Conservation (phyloP, 352 stramenopile genomes). For the Pythium myriotylum region DNA sequence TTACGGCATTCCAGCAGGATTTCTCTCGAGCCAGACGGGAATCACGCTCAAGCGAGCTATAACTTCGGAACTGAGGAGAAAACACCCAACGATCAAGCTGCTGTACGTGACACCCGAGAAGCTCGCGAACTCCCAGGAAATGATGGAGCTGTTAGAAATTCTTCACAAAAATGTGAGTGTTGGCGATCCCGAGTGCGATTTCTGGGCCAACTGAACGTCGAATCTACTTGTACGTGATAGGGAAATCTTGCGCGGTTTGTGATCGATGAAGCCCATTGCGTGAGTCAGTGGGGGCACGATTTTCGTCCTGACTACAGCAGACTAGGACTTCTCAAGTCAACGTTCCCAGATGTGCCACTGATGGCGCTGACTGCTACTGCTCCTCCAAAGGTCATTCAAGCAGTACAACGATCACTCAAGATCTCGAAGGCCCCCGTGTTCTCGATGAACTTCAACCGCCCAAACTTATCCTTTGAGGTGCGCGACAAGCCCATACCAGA, state of each 20-base stretch:
- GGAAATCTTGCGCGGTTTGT: constrained; percentile 92
- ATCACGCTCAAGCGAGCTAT: constrained; percentile 69
- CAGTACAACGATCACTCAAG: constrained; percentile 75
- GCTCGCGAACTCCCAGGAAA: constrained; percentile 76
- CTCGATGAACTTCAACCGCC: constrained; percentile 91
- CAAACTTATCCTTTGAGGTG: constrained; percentile 94
- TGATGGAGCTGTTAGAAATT: constrained; percentile 66
- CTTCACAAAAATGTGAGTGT: constrained; percentile 44
- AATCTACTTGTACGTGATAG: constrained; percentile 19
- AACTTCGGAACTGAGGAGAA: constrained; percentile 82
- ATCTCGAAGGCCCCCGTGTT: constrained; percentile 86
- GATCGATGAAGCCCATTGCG: constrained; percentile 93
- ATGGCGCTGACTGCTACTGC: constrained; percentile 93
- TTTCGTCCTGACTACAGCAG: constrained; percentile 93
- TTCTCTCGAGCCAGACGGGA: constrained; percentile 75
- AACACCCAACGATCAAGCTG: constrained; percentile 74
- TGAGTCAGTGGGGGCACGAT: constrained; percentile 90
- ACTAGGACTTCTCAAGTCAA: constrained; percentile 87
- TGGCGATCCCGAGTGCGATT: not conserved
- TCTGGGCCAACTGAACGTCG: not conserved
- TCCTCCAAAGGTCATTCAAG: constrained; percentile 82
- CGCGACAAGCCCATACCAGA: constrained; percentile 58
- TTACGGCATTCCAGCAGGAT: constrained; percentile 68
- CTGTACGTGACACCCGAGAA: constrained; percentile 97
- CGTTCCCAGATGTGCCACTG: constrained; percentile 91